phyloP scores from a whole-genome alignment of 1,284 basidiomycete species.

The Rhizoctonia solani region DNA sequence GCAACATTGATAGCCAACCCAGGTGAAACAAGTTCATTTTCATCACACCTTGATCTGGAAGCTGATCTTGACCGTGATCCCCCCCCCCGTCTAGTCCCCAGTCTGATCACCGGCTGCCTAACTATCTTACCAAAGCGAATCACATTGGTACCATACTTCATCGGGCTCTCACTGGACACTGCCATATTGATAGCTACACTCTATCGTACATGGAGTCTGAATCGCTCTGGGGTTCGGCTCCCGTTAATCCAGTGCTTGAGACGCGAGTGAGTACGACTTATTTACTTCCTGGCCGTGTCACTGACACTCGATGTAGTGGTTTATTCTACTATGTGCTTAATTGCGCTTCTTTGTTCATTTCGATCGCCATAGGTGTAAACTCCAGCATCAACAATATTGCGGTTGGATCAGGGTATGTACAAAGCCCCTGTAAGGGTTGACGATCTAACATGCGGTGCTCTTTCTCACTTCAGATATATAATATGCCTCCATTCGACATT shows the following conservation, averaged over 20 bases:
- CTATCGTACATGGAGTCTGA: constrained; percentile 16
- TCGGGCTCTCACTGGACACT: constrained; percentile 4
- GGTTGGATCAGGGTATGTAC: not conserved
- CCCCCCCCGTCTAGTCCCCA: not conserved
- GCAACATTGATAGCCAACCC: constrained; percentile 9
- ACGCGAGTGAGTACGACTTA: constrained; percentile 7
- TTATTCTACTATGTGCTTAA: not conserved
- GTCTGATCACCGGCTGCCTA: constrained; percentile 5
- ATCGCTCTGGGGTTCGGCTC: not conserved
- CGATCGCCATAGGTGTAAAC: not conserved
- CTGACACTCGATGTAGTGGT: no score
- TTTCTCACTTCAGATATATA: not conserved
- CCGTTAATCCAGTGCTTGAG: not conserved
- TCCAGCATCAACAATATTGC: not conserved
- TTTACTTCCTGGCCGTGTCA: not conserved
- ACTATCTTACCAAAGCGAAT: not conserved
- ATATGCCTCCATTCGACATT: not conserved
- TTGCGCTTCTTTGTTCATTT: not conserved
- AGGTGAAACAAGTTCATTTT: not conserved
- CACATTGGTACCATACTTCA: not conserved
- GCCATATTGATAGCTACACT: not conserved
- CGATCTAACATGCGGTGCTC: not conserved
- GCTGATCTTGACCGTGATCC: no score
- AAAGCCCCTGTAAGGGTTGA: no score
- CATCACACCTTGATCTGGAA: not conserved